Base-by-base conservation (phyloP, 805 yeast genomes). In the Ogataea ganodermae region DNA sequence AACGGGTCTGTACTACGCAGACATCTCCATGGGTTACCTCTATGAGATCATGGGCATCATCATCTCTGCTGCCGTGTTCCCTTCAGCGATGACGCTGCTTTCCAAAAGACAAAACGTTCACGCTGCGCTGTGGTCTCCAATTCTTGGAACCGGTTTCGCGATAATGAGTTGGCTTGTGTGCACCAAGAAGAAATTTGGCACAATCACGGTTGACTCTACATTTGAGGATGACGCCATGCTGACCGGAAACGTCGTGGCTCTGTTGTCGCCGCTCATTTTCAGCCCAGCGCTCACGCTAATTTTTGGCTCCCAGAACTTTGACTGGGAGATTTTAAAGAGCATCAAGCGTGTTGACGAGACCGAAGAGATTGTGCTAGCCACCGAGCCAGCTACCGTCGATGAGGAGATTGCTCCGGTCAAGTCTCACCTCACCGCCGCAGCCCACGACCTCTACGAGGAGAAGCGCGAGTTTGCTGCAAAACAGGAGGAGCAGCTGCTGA, bases 21-120 rank as follows among this genome's bases (percentile, higher is more conserved):
- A 83, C 18, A 84, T 89, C 44, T 80, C 88, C 26, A 84, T 89
- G 88, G 96, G 96, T 23, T 90, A 84, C 69, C 73, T 90, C 33
- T 89, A 89, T 67, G 88, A 87, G 62, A 69, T 90, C 53, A 89
- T 89, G 96, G 97, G 97, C 46, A 80, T 89, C 48, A 85, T 90
- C 38, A 87, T 90, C 45, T 86, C 94, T 4, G 81, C 92, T 51
- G 96, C 92, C 20, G 97, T 90, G 5, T 67, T 87, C 38, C 96
- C 96, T 1, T 79, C 86, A 32, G 79, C 81, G 4, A 67, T 86
- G 60, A 84, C 87, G 3, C 71, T 80, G 58, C 77, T 78, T 54
- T 86, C 90, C 64, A 72, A 61, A 49, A 78, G 78, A 38, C 89
- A 84, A 67, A 89, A 86, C 62, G 65, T 66, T 41, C 66, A 74